Evolutionary conservation across 2,329 filamentous ascomycete genomes (phyloP).

Genomic region (Domatiomyces catenatus): DNA sequence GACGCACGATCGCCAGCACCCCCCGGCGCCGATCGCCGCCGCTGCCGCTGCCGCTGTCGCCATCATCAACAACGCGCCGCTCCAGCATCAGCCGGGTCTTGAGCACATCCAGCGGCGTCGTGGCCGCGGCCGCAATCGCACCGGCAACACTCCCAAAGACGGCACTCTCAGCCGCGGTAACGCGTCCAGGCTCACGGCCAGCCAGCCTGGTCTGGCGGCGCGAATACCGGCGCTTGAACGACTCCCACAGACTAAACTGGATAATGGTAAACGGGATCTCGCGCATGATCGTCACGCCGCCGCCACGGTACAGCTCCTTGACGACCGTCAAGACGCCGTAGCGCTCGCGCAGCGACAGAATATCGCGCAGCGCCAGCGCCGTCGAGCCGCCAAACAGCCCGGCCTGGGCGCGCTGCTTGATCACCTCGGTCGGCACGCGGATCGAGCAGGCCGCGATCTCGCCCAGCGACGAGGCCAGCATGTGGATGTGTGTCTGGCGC

Average conservation of each 20-base stretch:
- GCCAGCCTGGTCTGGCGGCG: slow-evolving; percentile 38
- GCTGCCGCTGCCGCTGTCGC: slow-evolving; percentile 20
- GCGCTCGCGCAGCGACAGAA: slow-evolving; percentile 37
- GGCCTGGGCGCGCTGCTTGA: slow-evolving; percentile 93
- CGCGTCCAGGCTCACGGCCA: slow-evolving; percentile 28
- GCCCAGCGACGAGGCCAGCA: slow-evolving; percentile 69
- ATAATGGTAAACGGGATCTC: slow-evolving; percentile 96
- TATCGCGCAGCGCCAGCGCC: slow-evolving; percentile 51
- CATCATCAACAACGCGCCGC: slow-evolving; percentile 44
- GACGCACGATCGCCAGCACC: slow-evolving; percentile 39
- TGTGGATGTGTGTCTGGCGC: slow-evolving; percentile 43
- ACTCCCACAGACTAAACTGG: slow-evolving; percentile 95
- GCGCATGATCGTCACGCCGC: slow-evolving; percentile 79
- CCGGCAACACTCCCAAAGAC: slow-evolving; percentile 73
- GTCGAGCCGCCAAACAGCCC: slow-evolving; percentile 61
- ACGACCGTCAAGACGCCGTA: slow-evolving; percentile 38
- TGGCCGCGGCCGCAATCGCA: slow-evolving; percentile 70
- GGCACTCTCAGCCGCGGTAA: slow-evolving; percentile 64
- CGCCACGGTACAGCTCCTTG: slow-evolving; percentile 78
- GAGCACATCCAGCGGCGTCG: slow-evolving; percentile 86
- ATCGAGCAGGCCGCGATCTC: slow-evolving; percentile 88
- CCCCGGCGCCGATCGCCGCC: slow-evolving; percentile 22
- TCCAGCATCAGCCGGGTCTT: slow-evolving; percentile 96
- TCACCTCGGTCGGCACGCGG: slow-evolving; percentile 84
- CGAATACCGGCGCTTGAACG: slow-evolving; percentile 50